phyloP scores from a whole-genome alignment of 1,284 basidiomycete genomes.

The Xerocomus amazonicus region DNA sequence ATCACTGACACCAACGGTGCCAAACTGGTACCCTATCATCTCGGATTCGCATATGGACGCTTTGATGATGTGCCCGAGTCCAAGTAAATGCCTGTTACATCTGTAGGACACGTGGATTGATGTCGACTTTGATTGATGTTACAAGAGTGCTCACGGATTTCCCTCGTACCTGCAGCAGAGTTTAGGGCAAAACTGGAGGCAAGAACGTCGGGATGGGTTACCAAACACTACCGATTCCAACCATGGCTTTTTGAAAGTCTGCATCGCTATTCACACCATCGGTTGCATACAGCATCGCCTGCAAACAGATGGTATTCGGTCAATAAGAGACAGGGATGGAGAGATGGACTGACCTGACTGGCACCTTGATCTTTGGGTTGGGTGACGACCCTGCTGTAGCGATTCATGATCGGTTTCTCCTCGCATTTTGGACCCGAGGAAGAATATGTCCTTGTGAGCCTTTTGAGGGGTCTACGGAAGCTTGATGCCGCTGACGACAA shows the following conservation, averaged over 20 bases:
- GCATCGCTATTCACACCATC: constrained; percentile 77
- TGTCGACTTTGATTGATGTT: neutral
- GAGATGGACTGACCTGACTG: constrained; percentile 62
- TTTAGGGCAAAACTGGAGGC: constrained; percentile 13
- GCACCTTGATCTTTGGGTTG: constrained; percentile 91
- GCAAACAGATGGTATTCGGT: constrained; percentile 1
- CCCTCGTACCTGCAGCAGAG: constrained; percentile 72
- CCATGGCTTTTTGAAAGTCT: constrained; percentile 93
- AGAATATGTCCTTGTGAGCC: constrained; percentile 38
- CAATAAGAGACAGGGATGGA: neutral
- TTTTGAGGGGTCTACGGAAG: constrained; percentile 15
- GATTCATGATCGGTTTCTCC: constrained; percentile 67
- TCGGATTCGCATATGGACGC: constrained; percentile 70
- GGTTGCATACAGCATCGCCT: constrained; percentile 97
- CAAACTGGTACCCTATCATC: constrained; percentile 95
- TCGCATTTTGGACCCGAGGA: constrained; percentile 40
- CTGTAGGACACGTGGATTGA: constrained; percentile 38
- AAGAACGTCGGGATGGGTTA: constrained; percentile 39
- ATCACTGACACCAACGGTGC: constrained; percentile 95
- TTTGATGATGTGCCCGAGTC: constrained; percentile 86
- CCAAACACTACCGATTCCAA: constrained; percentile 94
- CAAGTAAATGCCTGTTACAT: constrained; percentile 90
- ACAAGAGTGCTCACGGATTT: constrained; percentile 62
- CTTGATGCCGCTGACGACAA: constrained; percentile 20
- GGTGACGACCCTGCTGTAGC: constrained; percentile 80